Conservation (phyloP, 2,329 filamentous ascomycete genomes). For the Fusarium illudens region DNA sequence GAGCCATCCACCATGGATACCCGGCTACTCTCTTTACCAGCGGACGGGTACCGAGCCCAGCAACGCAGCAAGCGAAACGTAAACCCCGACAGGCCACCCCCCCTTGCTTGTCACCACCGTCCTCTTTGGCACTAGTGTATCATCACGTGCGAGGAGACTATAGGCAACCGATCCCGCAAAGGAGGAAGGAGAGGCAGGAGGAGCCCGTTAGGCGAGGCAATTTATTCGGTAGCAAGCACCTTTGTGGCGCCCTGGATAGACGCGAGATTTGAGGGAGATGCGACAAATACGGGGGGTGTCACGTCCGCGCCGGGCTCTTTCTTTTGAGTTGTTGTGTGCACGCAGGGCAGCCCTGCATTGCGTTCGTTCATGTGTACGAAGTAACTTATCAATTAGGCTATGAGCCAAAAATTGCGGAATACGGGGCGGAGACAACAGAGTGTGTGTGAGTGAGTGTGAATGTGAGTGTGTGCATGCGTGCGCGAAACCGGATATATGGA, state of each 20-base stretch:
- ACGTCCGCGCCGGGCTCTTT: not conserved
- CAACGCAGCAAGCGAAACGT: slow-evolving; percentile 28
- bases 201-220: slow-evolving; percentile 4
- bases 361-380: not conserved
- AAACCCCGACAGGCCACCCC: slow-evolving; percentile 27
- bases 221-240: slow-evolving; percentile 2
- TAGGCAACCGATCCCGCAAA: slow-evolving; percentile 20
- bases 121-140: slow-evolving; percentile 22
- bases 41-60: slow-evolving; percentile 27
- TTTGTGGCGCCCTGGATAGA: slow-evolving; percentile 32
- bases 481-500: slow-evolving; percentile 29
- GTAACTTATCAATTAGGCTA: slow-evolving; percentile 9
- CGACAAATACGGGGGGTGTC: slow-evolving; percentile 1
- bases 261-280: slow-evolving; percentile 20
- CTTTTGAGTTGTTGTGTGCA: not conserved
- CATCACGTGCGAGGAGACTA: slow-evolving; percentile 34
- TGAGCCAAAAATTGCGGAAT: slow-evolving; percentile 9
- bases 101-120: slow-evolving; percentile 1
- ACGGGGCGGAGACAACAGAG: not conserved
- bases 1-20: slow-evolving; percentile 26
- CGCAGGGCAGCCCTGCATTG: no score
- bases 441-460: not conserved
- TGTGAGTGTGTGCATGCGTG: not conserved
- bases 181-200: slow-evolving; percentile 25
- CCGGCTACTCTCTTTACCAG: slow-evolving; percentile 13